A percentile compares a stretch with the other conserved stretches of the same genome.
phyloP scores from a whole-genome alignment of 305 asterid genomes.

The Striga hermonthica region DNA sequence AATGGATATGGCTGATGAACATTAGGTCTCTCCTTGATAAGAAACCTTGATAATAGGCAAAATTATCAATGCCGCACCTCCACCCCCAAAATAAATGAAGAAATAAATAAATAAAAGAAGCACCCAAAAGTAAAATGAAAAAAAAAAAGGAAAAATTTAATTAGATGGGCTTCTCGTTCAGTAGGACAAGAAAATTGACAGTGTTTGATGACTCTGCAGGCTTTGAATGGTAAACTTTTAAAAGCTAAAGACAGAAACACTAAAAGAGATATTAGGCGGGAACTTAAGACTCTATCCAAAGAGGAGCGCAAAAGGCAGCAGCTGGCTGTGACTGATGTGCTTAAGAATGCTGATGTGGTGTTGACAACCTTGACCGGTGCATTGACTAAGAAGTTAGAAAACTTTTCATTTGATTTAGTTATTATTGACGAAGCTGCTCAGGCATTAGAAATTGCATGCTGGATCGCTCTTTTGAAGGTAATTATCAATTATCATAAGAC shows the following conservation, averaged over 20 bases:
- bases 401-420: constrained; percentile 76
- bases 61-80: background rate
- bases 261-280: constrained; percentile 83
- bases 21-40: background rate
- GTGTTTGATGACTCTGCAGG: constrained; percentile 42
- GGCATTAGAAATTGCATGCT: constrained; percentile 96
- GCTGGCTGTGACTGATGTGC: constrained; percentile 92
- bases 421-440: constrained; percentile 99
- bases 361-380: constrained; percentile 94
- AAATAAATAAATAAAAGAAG: too few species aligned
- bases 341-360: constrained; percentile 79
- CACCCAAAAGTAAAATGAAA: too few species aligned
- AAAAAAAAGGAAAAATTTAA: too few species aligned
- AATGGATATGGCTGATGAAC: background rate
- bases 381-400: constrained; percentile 66
- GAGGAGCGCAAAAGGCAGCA: constrained; percentile 98
- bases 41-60: background rate
- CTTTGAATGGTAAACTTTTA: constrained; percentile 76
- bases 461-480: constrained; percentile 98
- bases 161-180: too few species aligned
- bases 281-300: constrained; percentile 78
- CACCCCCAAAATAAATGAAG: background rate
- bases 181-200: too few species aligned
- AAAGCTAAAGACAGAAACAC: constrained; percentile 86
- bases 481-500: constrained; percentile 22